Base-by-base conservation (phyloP, 768 basidiomycete species). In the Antrodiella citrinella region DNA sequence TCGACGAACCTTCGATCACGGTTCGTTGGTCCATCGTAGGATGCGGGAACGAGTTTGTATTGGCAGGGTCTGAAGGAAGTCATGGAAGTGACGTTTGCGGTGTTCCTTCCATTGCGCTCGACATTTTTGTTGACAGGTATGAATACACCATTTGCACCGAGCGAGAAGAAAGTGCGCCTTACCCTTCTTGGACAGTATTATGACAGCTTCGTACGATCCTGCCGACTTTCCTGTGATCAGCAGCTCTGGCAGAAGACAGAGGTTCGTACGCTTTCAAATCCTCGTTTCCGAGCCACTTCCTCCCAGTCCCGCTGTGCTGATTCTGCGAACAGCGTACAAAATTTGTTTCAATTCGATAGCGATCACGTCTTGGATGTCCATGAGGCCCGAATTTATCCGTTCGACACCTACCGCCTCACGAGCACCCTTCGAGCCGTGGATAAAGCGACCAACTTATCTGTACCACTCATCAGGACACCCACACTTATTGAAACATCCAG, bases 311-410 rank as follows among this genome's bases (percentile, higher is more conserved):
- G n/a, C n/a, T n/a, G n/a, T n/a, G n/a, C n/a, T n/a, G n/a, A n/a
- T n/a, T n/a, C n/a, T n/a, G n/a, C n/a, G n/a, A n/a, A 15, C 48
- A 81, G 78, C 35, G 72, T 80, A 21, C 75, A 78, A 57, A 76
- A 72, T 52, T 66, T 79, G 11, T 72, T 74, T 25, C 77, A 77
- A 56, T 81, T 81, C 54, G 75, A 79, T 56, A 77, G 73, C 48
- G 74, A 76, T 53, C 74, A 80, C 57, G 71, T 73, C 26, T 69
- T 80, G 21, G 77, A 81, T 51, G 76, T 78, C 10, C 76, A 77
- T 51, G 62, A 74, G 60, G 74, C 75, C 11, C 72, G 68, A 9
- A 58, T 78, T 9, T 81, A 80, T 56, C 80, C 80, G 0, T 81
- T 80, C 60, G 80, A 81, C 59, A 72, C 68, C 0, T 81, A 81